phyloP scores from a whole-genome alignment of 805 yeast species.

The Ogataea trehalophila region DNA sequence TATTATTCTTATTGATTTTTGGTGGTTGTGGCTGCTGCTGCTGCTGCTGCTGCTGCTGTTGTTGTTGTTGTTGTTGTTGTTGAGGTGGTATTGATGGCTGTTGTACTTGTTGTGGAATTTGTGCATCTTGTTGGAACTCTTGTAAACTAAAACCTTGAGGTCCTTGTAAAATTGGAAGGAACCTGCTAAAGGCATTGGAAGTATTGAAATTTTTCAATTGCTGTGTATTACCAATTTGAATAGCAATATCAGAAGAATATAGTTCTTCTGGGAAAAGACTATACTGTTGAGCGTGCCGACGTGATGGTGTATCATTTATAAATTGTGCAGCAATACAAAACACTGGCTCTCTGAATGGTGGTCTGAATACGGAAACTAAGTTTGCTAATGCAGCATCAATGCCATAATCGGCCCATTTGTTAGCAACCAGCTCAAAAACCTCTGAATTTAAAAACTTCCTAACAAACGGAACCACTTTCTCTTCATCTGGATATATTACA shows the following conservation, averaged over 20 bases:
- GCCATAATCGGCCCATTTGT: neutral
- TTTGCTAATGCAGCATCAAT: neutral
- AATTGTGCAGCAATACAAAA: no score
- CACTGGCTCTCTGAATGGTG: conserved; percentile 1
- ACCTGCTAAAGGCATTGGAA: neutral
- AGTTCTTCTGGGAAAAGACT: neutral
- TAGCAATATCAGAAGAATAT: neutral
- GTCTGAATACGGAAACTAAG: neutral
- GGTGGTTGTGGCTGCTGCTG: no score
- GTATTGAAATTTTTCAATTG: conserved; percentile 1
- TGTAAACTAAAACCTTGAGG: neutral
- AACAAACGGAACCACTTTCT: neutral
- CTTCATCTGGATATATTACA: neutral
- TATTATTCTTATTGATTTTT: no score
- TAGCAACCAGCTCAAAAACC: neutral
- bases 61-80: neutral
- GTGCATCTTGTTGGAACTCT: neutral
- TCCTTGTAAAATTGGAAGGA: neutral
- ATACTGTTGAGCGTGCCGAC: neutral
- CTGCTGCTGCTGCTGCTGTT: neutral
- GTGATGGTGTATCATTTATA: no score
- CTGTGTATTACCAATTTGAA: conserved; percentile 1
- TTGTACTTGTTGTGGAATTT: neutral
- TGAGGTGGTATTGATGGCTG: no score
- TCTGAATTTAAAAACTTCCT: neutral